Evolutionary conservation across 2,329 filamentous ascomycete genomes (phyloP), one percentile per base, ranked within the genome.

Genomic region (Graphiopsis chlorocephala): DNA sequence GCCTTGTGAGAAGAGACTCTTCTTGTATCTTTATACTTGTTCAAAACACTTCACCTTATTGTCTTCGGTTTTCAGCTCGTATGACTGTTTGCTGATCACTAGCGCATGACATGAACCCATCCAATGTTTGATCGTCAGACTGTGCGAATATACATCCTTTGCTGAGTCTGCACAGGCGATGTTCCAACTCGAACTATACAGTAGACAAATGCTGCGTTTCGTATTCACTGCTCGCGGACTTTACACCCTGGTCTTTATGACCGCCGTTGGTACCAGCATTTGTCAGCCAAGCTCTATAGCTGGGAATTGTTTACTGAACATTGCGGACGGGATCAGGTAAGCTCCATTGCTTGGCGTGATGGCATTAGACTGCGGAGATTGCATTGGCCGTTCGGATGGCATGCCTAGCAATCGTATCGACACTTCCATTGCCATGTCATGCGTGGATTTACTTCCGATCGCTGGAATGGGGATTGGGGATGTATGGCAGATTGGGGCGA

Each of bases 141-240:
- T 1, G 35, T 7, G 15, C 35, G 35, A n/a, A n/a, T 17, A n/a
- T 10, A 8, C 7, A 6, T n/a, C 10, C 17, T n/a, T 10, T n/a
- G 3, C 38, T 45, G 3, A 12, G n/a, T 11, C 8, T 20, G 1
- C n/a, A 45, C 38, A 45, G n/a, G 11, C 8, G n/a, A 11, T 45
- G 4, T 10, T 10, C 7, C 3, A 20, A 3, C 38, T 5, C 1
- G 11, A 6, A 10, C 2, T 15, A 2, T 7, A 20, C 17, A 7
- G n/a, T n/a, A n/a, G n/a, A n/a, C n/a, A n/a, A n/a, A 38, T 4
- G 1, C 4, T 38, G 0, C 15, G 3, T 17, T 17, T 38, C 1
- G 0, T 4, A 38, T 38, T 7, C 15, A 6, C n/a, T 7, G 12
- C 35, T 45, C 38, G 38, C 38, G n/a, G 38, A 45, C 38, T 45